These are phyloP conservation scores for Saksenaea vasiformis DNA, from an alignment of 371 early-diverging fungal genomes.

Conservation along the genomic window DNA sequence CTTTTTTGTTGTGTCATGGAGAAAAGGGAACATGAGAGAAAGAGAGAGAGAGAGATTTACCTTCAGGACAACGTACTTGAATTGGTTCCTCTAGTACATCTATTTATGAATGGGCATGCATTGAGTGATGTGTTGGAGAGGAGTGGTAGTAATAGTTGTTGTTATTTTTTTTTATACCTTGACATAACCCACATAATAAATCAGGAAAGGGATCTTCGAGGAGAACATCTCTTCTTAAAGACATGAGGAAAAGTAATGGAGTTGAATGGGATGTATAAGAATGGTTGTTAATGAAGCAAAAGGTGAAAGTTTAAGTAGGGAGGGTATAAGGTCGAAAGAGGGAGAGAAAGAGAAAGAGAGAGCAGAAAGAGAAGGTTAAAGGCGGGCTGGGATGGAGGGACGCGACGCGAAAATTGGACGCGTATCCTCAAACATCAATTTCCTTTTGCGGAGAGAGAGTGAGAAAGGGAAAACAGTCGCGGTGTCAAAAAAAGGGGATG, in stretches of 20 bases:
- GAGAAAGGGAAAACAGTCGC: neutral
- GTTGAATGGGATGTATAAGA: neutral
- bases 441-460: neutral
- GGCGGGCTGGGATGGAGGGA: neutral
- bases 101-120: no score
- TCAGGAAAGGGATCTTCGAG: slow-evolving; percentile 47
- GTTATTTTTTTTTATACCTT: slow-evolving; percentile 32
- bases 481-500: neutral
- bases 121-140: no score
- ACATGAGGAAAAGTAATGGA: slow-evolving; percentile 2
- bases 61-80: slow-evolving; percentile 57
- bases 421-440: neutral
- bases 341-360: slow-evolving; percentile 14
- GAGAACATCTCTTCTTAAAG: slow-evolving; percentile 32
- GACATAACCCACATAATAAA: slow-evolving; percentile 47
- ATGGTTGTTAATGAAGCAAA: neutral
- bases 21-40: neutral
- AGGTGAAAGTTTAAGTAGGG: neutral
- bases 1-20: neutral
- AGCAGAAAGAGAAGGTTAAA: neutral
- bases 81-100: slow-evolving; percentile 53
- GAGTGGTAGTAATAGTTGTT: no score
- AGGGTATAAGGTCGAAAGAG: slow-evolving; percentile 1
- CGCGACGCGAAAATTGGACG: slow-evolving; percentile 10
- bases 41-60: slow-evolving; percentile 16